A percentile compares a stretch with the other conserved stretches of the same genome.
Evolutionary conservation across 2,329 filamentous ascomycete species (phyloP).

Genomic region (Claviceps maximensis): DNA sequence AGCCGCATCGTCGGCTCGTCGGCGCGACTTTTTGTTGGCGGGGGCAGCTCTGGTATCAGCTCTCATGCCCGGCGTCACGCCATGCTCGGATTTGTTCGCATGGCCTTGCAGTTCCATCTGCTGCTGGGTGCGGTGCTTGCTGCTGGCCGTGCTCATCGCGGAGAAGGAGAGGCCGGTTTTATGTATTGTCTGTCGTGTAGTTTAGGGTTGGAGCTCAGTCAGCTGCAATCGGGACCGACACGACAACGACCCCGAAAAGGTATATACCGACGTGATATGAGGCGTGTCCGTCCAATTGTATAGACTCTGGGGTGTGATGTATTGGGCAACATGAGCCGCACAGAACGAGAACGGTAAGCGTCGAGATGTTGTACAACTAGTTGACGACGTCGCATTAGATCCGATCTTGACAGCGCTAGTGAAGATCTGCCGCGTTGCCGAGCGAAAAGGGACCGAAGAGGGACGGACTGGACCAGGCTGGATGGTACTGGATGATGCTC

Average conservation of each 20-base stretch:
- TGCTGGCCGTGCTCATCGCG: slow-evolving; percentile 1
- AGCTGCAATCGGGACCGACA: background rate
- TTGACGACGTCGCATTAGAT: slow-evolving; percentile 5
- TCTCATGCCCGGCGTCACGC: background rate
- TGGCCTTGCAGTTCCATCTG: slow-evolving; percentile 1
- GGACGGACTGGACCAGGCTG: no score
- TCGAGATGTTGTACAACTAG: background rate
- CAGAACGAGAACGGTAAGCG: slow-evolving; percentile 3
- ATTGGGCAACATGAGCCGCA: slow-evolving; percentile 1
- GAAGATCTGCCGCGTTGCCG: background rate
- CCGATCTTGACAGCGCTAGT: background rate
- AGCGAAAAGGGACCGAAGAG: no score
- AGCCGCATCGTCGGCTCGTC: slow-evolving; percentile 35
- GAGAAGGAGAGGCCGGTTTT: background rate
- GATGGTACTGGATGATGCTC: background rate
- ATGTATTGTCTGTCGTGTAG: background rate
- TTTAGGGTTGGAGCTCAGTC: background rate
- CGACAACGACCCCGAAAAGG: background rate
- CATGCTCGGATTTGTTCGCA: background rate
- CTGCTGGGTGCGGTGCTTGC: background rate
- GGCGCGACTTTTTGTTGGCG: slow-evolving; percentile 36
- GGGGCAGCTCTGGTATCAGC: slow-evolving; percentile 3
- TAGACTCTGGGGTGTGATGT: background rate
- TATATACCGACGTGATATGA: background rate
- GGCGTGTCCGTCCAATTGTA: background rate